Evolutionary conservation across 2,329 filamentous ascomycete genomes (phyloP), one percentile per base, ranked within the genome.

Genomic region (Fusarium sp.): DNA sequence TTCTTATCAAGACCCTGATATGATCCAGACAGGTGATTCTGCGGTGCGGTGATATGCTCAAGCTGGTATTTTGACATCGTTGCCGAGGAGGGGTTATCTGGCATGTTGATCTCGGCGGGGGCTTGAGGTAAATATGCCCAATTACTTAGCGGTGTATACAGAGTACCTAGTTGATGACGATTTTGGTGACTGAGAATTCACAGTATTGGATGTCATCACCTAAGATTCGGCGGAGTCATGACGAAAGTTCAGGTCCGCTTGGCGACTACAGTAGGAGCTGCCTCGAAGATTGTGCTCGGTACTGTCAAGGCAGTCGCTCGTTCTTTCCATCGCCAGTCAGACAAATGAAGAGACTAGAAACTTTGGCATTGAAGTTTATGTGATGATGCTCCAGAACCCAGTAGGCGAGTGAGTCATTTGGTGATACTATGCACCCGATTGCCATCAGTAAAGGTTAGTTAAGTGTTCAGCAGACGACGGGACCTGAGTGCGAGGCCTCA

Each of bases 201-300:
- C 22, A 41, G 49, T 29, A 42, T 41, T 29, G 49, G 34, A 53
- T 42, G 41, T 16, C n/a, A 42, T 53, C 32, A 53, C 34, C 18
- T 32, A 56, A 55, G 41, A 44, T 55, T 63, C 52, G 61, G 67
- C 67, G 48, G 66, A 67, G 67, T 53, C 49, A 52, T 60, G 49
- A 64, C 62, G 53, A 67, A 58, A 66, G 41, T 34, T 55, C 42
- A 53, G 48, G 10, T 32, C 25, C 30, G 41, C 47, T 54, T 52
- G 47, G 52, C 42, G 53, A 52, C 41, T 48, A 48, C 42, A 46
- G 34, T 52, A 24, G 24, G 48, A 25, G 10, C 24, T 24, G 46
- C 45, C 46, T 27, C 29, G 37, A 24, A 52, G 18, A 24, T 42
- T 16, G 22, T 44, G 18, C 13, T 44, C 14, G 22, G 30, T 34